Base-by-base conservation (phyloP, 2,329 filamentous ascomycete genomes). In the Colletotrichum abscissum region DNA sequence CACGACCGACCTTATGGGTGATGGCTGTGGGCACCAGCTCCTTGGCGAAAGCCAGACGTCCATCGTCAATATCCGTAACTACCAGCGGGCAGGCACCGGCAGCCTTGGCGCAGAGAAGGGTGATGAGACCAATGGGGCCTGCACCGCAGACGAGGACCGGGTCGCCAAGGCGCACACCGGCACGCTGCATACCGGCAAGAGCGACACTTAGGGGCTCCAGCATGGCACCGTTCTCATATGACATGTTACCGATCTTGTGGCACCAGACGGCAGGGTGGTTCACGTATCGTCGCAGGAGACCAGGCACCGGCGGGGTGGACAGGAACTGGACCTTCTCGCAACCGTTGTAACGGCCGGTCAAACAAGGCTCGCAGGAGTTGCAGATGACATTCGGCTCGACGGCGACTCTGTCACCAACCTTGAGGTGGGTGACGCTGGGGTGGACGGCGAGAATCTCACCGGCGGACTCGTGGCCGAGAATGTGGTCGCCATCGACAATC, bases 321-420 rank as follows among this genome's bases (percentile, higher is more conserved):
- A 97, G 88, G 87, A 98, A 98, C 67, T 89, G 86, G 76, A 98
- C 95, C 65, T 88, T 89, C 79, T 95, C 93, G 86, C 96, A 98
- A 74, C 95, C 96, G 82, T 98, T 98, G 88, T 98, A 98, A 78
- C 95, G 93, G 71, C 96, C 96, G 14, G 94, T 97, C 76, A 97
- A 87, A 84, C 95, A 98, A 52, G 94, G 94, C 84, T 97, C 94
- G 89, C 95, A 98, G 79, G 90, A 89, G 82, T 93, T 91, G 89
- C 96, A 98, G 83, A 97, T 95, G 78, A 98, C 90, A 84, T 97
- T 97, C 75, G 96, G 96, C 86, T 98, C 96, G 80, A 98, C 90
- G 70, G 96, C 96, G 71, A 98, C 94, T 77, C 95, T 93, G 86
- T 98, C 96, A 80, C 96, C 96, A 54, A 93, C 88, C 81, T 95